Percentiles rank a stretch among this genome's conserved stretches.
Conservation (phyloP, 257 asterid genomes). For the Solanum chiquidenum region DNA sequence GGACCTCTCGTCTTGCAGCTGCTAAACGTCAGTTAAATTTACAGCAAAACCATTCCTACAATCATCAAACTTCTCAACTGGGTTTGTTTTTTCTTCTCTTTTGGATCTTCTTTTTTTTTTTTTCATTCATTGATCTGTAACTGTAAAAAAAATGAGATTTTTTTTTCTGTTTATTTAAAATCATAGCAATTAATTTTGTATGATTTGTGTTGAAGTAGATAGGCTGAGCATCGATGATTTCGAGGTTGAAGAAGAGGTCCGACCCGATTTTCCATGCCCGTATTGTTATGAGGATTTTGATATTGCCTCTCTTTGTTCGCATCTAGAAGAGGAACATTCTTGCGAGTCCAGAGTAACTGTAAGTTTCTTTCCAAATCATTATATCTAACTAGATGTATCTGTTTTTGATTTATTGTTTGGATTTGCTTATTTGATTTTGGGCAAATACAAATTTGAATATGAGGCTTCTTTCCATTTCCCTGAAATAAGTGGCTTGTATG, state of each 20-base stretch:
- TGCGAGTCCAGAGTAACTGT: constrained; percentile 62
- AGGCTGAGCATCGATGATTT: constrained; percentile 53
- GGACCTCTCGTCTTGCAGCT: constrained; percentile 68
- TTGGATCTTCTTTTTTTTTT: background rate
- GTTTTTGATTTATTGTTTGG: background rate
- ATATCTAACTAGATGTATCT: background rate
- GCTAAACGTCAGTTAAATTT: constrained; percentile 66
- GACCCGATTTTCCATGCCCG: constrained; percentile 70
- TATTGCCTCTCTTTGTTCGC: constrained; percentile 65
- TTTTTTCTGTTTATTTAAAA: background rate
- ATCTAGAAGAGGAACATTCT: constrained; percentile 76
- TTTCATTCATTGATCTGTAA: background rate
- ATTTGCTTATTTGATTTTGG: constrained; percentile 6
- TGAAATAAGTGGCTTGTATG: background rate
- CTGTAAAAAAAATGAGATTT: background rate
- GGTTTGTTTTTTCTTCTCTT: constrained; percentile 26
- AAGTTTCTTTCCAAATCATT: constrained; percentile 21
- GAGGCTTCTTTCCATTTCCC: background rate
- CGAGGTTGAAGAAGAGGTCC: constrained; percentile 70
- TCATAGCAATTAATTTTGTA: background rate
- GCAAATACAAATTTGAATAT: background rate
- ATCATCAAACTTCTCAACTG: constrained; percentile 31
- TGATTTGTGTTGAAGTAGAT: constrained; percentile 26
- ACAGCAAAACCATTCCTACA: constrained; percentile 31
- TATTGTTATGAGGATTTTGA: constrained; percentile 81